phyloP scores from a whole-genome alignment of 371 early-diverging fungal species.

The Mortierella sp. region DNA sequence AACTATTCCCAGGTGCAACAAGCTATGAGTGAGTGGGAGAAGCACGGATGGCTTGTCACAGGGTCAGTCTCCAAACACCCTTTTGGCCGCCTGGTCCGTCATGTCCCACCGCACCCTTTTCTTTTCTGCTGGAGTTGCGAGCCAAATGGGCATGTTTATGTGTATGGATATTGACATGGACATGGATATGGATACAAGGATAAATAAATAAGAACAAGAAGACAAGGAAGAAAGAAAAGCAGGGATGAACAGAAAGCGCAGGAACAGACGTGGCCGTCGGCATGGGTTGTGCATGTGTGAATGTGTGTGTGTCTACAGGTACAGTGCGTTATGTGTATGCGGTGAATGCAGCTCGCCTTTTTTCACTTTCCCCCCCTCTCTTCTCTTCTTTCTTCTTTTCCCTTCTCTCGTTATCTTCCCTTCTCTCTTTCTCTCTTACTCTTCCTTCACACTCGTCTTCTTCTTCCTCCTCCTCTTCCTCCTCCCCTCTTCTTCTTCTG shows the following conservation, averaged over 20 bases:
- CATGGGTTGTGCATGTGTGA: background rate
- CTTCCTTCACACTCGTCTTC: background rate
- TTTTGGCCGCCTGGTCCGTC: conserved; percentile 1
- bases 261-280: background rate
- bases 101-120: background rate
- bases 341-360: background rate
- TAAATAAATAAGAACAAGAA: background rate
- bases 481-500: too few relatives aligned
- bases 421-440: background rate
- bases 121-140: background rate
- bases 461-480: background rate
- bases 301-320: background rate
- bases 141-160: too few relatives aligned
- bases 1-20: background rate
- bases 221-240: background rate
- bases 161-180: background rate
- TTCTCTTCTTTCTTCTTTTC: background rate
- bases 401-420: too few relatives aligned
- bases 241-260: background rate
- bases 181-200: background rate
- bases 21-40: background rate
- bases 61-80: conserved; percentile 11
- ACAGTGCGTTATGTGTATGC: background rate
- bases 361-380: background rate
- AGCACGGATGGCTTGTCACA: conserved; percentile 9